A percentile compares a stretch with the other conserved stretches of the same genome.
Evolutionary conservation across 352 stramenopile genomes (phyloP).

Genomic region (Phytophthora vignae): DNA sequence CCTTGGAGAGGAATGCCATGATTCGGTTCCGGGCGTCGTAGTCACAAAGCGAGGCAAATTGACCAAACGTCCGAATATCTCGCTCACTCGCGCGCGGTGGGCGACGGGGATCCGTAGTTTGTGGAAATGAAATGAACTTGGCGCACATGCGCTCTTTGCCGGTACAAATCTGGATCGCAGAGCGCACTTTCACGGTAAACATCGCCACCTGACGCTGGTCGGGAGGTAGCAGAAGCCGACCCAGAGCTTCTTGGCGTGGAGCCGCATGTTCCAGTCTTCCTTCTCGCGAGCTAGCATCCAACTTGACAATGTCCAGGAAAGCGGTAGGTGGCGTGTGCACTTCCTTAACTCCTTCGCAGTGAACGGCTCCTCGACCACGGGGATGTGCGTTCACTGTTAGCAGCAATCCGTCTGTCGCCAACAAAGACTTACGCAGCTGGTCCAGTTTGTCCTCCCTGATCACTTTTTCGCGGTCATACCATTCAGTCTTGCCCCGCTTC

Average conservation of each 20-base stretch:
- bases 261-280: background rate
- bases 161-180: slow-evolving; percentile 29
- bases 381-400: slow-evolving; percentile 6
- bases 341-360: slow-evolving; percentile 9
- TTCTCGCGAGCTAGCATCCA: slow-evolving; percentile 10
- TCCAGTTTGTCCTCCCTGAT: slow-evolving; percentile 10
- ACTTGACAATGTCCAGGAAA: slow-evolving; percentile 31
- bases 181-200: slow-evolving; percentile 43
- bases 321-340: slow-evolving; percentile 2
- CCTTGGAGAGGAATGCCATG: slow-evolving; percentile 29
- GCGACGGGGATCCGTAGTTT: background rate
- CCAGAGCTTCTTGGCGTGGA: slow-evolving; percentile 15
- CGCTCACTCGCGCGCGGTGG: slow-evolving; percentile 11
- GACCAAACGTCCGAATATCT: slow-evolving; percentile 23
- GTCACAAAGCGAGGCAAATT: slow-evolving; percentile 35
- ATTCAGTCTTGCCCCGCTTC: background rate
- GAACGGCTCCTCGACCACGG: slow-evolving; percentile 8
- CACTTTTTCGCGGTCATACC: background rate
- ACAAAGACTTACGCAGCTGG: background rate
- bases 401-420: slow-evolving; percentile 1
- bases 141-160: slow-evolving; percentile 24
- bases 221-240: slow-evolving; percentile 4
- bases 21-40: slow-evolving; percentile 30
- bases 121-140: slow-evolving; percentile 29
- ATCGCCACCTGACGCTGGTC: slow-evolving; percentile 29